Percentiles rank a stretch among this genome's conserved stretches.
Conservation (phyloP, 2,329 filamentous ascomycete species). For the Atkinsonella hypoxylon region DNA sequence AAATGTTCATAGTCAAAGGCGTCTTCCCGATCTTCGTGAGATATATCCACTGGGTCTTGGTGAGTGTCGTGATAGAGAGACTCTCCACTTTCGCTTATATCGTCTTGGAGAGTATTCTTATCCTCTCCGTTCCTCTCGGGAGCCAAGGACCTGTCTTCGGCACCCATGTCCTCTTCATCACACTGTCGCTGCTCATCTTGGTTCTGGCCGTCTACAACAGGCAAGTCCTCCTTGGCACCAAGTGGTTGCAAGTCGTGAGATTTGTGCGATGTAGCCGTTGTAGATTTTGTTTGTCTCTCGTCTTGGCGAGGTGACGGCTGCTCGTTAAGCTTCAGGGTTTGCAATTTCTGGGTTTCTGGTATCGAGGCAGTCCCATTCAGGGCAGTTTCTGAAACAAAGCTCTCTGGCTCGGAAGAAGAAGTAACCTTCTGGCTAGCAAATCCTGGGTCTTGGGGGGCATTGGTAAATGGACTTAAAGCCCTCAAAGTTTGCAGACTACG, state of each 20-base stretch:
- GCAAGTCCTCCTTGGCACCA: neutral
- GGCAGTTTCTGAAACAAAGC: neutral
- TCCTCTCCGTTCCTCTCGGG: slow-evolving; percentile 13
- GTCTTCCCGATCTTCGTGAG: slow-evolving; percentile 87
- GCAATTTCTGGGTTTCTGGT: neutral
- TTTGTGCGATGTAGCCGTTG: neutral
- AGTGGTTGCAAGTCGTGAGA: neutral
- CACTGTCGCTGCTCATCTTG: neutral
- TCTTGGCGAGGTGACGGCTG: slow-evolving; percentile 1
- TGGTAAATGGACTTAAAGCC: slow-evolving; percentile 67
- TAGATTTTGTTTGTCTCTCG: slow-evolving; percentile 1
- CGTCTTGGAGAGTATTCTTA: slow-evolving; percentile 7
- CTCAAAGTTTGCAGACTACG: slow-evolving; percentile 65
- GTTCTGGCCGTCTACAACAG: neutral
- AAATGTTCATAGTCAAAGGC: slow-evolving; percentile 96
- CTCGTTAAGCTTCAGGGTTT: neutral
- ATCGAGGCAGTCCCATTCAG: neutral
- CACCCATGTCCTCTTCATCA: neutral
- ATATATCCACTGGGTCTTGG: slow-evolving; percentile 41
- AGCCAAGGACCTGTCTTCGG: slow-evolving; percentile 2
- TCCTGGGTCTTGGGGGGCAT: slow-evolving; percentile 35
- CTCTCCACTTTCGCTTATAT: slow-evolving; percentile 51
- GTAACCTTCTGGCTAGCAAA: slow-evolving; percentile 9
- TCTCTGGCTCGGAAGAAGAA: slow-evolving; percentile 9
- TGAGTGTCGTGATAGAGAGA: slow-evolving; percentile 51